Evolutionary conservation across 2,329 filamentous ascomycete species (phyloP).

Genomic region (Penicillium digitatum): DNA sequence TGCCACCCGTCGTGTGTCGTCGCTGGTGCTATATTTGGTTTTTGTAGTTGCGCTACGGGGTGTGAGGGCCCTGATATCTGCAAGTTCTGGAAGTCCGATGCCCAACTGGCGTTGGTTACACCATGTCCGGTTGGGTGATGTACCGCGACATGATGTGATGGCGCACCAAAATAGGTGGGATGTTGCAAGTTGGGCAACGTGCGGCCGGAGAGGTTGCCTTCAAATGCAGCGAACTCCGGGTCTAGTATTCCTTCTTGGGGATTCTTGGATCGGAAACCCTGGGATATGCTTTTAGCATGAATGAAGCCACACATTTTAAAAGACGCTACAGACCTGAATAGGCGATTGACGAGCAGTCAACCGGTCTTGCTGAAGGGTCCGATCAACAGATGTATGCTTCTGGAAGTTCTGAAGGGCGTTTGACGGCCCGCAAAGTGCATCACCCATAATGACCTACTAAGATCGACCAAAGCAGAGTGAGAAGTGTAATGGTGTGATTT

Average conservation of each 20-base stretch:
- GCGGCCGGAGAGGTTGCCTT: slow-evolving; percentile 39
- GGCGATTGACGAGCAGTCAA: slow-evolving; percentile 53
- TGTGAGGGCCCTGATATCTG: slow-evolving; percentile 39
- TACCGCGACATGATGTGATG: slow-evolving; percentile 24
- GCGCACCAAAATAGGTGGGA: slow-evolving; percentile 27
- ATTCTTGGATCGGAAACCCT: slow-evolving; percentile 62
- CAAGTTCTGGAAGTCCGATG: slow-evolving; percentile 46
- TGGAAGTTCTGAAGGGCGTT: slow-evolving; percentile 71
- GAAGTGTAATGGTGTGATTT: neutral
- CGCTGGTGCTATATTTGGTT: slow-evolving; percentile 38
- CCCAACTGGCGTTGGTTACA: slow-evolving; percentile 36
- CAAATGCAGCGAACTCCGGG: slow-evolving; percentile 66
- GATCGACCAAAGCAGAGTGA: neutral
- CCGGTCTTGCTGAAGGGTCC: slow-evolving; percentile 70
- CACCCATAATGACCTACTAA: slow-evolving; percentile 52
- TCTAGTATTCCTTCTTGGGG: slow-evolving; percentile 56
- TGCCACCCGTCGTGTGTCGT: slow-evolving; percentile 52
- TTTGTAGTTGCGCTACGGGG: slow-evolving; percentile 48
- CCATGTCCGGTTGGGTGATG: slow-evolving; percentile 11
- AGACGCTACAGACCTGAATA: slow-evolving; percentile 42
- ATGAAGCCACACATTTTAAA: neutral
- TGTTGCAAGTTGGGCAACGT: slow-evolving; percentile 39
- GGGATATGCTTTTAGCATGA: slow-evolving; percentile 14
- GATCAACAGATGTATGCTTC: slow-evolving; percentile 64
- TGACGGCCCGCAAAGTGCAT: slow-evolving; percentile 68